phyloP scores from a whole-genome alignment of 805 yeast species.

The Yamadazyma phyllophila region DNA sequence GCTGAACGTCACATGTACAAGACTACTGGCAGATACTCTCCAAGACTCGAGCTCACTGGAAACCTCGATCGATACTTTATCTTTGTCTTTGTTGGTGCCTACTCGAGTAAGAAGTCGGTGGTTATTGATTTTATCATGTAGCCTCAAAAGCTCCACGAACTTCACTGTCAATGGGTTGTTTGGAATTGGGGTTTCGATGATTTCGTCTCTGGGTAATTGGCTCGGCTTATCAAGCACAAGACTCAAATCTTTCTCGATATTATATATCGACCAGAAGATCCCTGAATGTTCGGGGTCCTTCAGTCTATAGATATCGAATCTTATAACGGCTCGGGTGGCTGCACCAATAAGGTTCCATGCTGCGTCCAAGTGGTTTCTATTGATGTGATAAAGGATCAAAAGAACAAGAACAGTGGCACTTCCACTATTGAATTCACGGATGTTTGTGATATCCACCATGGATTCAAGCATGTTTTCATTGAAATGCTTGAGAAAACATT shows the following conservation, averaged over 20 bases:
- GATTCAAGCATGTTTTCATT: constrained; percentile 30
- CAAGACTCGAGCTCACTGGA: constrained; percentile 38
- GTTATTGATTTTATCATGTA: constrained; percentile 25
- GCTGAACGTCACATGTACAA: constrained; percentile 20
- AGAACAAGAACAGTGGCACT: constrained; percentile 31
- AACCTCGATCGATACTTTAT: constrained; percentile 9
- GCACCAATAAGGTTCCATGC: constrained; percentile 37
- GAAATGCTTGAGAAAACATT: constrained; percentile 27
- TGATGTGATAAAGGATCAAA: constrained; percentile 30
- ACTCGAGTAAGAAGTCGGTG: constrained; percentile 4
- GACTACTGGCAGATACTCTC: constrained; percentile 30
- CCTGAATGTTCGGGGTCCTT: constrained; percentile 12
- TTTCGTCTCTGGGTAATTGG: constrained; percentile 24
- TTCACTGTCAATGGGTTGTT: constrained; percentile 17
- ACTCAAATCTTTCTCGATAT: constrained; percentile 38
- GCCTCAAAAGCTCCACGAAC: constrained; percentile 18
- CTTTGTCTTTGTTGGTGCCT: constrained; percentile 8
- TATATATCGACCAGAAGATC: constrained; percentile 38
- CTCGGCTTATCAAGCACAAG: constrained; percentile 34
- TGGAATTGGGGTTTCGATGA: not conserved
- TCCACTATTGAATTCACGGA: constrained; percentile 24
- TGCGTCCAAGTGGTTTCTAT: constrained; percentile 24
- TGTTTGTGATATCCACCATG: constrained; percentile 32
- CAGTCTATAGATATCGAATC: constrained; percentile 20
- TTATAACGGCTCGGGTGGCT: constrained; percentile 26